A percentile compares a stretch with the other conserved stretches of the same genome.
Evolutionary conservation across 495 filamentous ascomycete species (phyloP).

Genomic region (Immersiella caudata): DNA sequence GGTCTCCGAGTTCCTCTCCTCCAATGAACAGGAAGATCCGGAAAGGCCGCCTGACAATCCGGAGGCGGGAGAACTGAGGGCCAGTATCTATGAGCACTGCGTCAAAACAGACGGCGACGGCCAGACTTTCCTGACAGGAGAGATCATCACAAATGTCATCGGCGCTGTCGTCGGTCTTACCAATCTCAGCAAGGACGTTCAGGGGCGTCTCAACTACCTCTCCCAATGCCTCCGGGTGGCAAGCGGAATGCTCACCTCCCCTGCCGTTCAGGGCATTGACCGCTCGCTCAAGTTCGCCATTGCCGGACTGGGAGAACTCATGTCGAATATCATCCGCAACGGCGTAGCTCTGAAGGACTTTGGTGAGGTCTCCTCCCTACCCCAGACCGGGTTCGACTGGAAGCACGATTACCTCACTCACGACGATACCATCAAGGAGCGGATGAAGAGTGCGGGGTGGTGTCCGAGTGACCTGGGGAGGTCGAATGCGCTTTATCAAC

Average conservation of each 20-base stretch:
- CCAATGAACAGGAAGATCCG: conserved; percentile 18
- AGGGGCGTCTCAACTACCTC: conserved; percentile 17
- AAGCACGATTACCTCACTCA: conserved; percentile 14
- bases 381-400: conserved; percentile 15
- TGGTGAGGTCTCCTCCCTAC: not conserved
- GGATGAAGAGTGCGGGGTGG: conserved; percentile 29
- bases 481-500: conserved; percentile 18
- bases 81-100: conserved; percentile 7
- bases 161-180: not conserved
- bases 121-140: not conserved
- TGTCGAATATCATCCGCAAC: conserved; percentile 8
- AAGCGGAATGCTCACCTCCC: conserved; percentile 7
- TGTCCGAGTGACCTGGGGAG: conserved; percentile 31
- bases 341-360: not conserved
- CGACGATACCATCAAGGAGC: not conserved
- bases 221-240: conserved; percentile 18
- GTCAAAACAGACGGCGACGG: not conserved
- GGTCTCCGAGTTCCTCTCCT: conserved; percentile 19
- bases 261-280: conserved; percentile 18
- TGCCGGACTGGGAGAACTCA: conserved; percentile 24
- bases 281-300: conserved; percentile 25
- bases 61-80: not conserved
- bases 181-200: not conserved
- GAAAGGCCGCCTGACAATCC: not conserved
- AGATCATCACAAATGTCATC: conserved; percentile 9